A percentile compares a stretch with the other conserved stretches of the same genome.
Conservation (phyloP, 2,329 filamentous ascomycete species). For the Colletotrichum gloeosporioides region DNA sequence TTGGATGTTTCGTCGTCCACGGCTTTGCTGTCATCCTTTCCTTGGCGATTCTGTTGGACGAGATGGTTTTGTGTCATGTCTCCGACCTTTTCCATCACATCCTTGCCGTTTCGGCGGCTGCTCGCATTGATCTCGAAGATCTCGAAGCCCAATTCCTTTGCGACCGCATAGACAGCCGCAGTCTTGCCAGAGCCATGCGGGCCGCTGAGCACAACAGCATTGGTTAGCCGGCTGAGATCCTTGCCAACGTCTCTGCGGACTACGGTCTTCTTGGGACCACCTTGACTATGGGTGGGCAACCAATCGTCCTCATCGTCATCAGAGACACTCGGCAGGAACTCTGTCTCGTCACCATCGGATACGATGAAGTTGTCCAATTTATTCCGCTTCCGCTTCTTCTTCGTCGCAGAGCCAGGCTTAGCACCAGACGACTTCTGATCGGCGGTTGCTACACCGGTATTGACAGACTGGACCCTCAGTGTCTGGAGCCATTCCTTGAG, state of each 20-base stretch:
- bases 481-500: conserved; percentile 82
- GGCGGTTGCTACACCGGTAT: conserved; percentile 56
- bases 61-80: conserved; percentile 98
- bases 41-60: conserved; percentile 60
- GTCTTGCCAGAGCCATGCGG: conserved; percentile 93
- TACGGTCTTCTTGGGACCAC: conserved; percentile 57
- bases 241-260: conserved; percentile 52
- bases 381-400: conserved; percentile 73
- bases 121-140: conserved; percentile 94
- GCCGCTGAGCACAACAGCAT: conserved; percentile 87
- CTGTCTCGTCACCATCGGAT: conserved; percentile 75
- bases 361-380: conserved; percentile 84
- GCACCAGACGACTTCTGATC: conserved; percentile 30
- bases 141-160: conserved; percentile 90
- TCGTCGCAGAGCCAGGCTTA: conserved; percentile 36
- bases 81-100: conserved; percentile 89
- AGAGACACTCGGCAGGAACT: conserved; percentile 72
- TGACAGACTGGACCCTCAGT: conserved; percentile 78
- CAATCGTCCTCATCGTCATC: conserved; percentile 58
- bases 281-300: conserved; percentile 41
- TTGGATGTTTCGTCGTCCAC: conserved; percentile 54
- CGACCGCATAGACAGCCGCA: conserved; percentile 88
- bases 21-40: conserved; percentile 34
- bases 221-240: conserved; percentile 60
- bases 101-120: conserved; percentile 83